Percentiles rank a stretch among this genome's conserved stretches.
phyloP scores from a whole-genome alignment of 192 early-diverging fungal genomes.

The Jimgerdemannia lactiflua region DNA sequence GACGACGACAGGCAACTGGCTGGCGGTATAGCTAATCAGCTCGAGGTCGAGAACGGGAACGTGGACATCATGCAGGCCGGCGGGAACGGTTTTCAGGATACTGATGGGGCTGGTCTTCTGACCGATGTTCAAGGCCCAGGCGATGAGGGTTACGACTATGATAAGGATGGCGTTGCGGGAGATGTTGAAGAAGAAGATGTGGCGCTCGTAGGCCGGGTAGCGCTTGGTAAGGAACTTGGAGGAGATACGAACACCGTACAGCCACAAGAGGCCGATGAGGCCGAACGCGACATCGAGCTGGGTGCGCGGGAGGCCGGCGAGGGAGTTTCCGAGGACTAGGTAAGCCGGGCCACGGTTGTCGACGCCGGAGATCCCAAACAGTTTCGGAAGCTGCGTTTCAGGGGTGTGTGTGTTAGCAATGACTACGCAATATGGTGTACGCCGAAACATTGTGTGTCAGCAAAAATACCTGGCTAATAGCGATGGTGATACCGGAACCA shows the following conservation, averaged over 20 bases:
- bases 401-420: not conserved
- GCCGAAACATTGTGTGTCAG: not conserved
- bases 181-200: constrained; percentile 65
- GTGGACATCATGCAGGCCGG: constrained; percentile 63
- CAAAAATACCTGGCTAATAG: constrained; percentile 60
- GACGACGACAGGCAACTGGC: constrained; percentile 60
- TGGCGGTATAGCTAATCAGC: constrained; percentile 45
- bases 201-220: constrained; percentile 42
- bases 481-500: constrained; percentile 77
- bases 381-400: constrained; percentile 49
- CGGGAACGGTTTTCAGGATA: constrained; percentile 71
- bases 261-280: constrained; percentile 35
- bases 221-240: constrained; percentile 27
- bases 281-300: constrained; percentile 63
- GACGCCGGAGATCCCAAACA: constrained; percentile 75
- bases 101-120: constrained; percentile 44
- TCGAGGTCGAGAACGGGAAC: constrained; percentile 51
- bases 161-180: constrained; percentile 76
- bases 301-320: constrained; percentile 34
- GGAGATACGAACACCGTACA: constrained; percentile 37
- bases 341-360: constrained; percentile 72
- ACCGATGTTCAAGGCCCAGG: constrained; percentile 51
- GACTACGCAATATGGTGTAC: not conserved
- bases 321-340: constrained; percentile 70
- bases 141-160: constrained; percentile 69